Evolutionary conservation across 2,329 filamentous ascomycete species (phyloP).

Genomic region (Diaporthe eres): DNA sequence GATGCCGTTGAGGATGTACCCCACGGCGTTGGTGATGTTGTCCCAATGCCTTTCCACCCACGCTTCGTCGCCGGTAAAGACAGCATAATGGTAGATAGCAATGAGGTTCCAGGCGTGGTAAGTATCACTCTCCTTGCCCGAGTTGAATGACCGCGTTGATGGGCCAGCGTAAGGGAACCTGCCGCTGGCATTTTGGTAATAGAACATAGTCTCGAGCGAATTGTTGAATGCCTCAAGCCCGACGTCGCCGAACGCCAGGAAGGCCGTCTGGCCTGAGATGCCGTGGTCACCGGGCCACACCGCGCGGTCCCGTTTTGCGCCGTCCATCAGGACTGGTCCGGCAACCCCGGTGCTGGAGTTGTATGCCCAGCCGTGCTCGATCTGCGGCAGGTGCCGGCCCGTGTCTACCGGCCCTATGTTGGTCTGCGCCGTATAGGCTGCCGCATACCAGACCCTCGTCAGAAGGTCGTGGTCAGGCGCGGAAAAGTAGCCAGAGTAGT

Average conservation of each 20-base stretch:
- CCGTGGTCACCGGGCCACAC: conserved; percentile 72
- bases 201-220: conserved; percentile 63
- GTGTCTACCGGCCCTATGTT: conserved; percentile 43
- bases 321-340: conserved; percentile 54
- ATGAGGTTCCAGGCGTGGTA: conserved; percentile 26
- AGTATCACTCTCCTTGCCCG: conserved; percentile 17
- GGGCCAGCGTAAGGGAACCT: conserved; percentile 63
- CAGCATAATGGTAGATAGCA: conserved; percentile 7
- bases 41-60: conserved; percentile 4
- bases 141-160: conserved; percentile 20
- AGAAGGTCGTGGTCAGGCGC: conserved; percentile 50
- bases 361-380: conserved; percentile 29
- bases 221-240: conserved; percentile 60
- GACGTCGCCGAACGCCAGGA: conserved; percentile 68
- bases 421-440: conserved; percentile 53
- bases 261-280: conserved; percentile 67
- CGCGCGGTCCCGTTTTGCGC: conserved; percentile 63
- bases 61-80: not conserved
- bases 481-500: conserved; percentile 48
- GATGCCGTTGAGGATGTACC: conserved; percentile 56
- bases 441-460: conserved; percentile 55
- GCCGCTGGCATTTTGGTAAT: conserved; percentile 53
- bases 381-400: conserved; percentile 26
- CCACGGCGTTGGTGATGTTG: not conserved
- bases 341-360: conserved; percentile 50